Evolutionary conservation across 192 early-diverging fungal species (phyloP).

Genomic region (Gryganskiella cystojenkinii): DNA sequence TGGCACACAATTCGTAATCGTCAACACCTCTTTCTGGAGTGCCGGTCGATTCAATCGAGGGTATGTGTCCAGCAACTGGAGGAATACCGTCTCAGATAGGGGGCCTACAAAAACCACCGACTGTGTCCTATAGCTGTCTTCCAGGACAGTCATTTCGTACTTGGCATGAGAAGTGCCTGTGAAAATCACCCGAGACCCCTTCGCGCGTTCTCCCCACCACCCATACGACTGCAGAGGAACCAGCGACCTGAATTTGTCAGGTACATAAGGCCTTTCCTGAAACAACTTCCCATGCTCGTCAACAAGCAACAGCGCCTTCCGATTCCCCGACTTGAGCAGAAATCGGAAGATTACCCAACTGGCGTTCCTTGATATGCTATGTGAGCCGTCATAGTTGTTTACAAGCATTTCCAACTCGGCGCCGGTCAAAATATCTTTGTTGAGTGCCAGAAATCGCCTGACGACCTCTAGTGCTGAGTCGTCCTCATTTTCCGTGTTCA

Average conservation of each 20-base stretch:
- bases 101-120: constrained; percentile 38
- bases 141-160: constrained; percentile 29
- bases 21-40: constrained; percentile 19
- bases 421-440: constrained; percentile 50
- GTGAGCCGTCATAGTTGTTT: not conserved
- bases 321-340: constrained; percentile 9
- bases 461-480: not conserved
- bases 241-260: constrained; percentile 8
- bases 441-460: constrained; percentile 28
- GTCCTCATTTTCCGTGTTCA: not conserved
- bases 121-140: constrained; percentile 4
- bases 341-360: not conserved
- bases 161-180: constrained; percentile 40
- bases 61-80: constrained; percentile 15
- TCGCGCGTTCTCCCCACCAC: constrained; percentile 32
- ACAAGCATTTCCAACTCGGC: constrained; percentile 27
- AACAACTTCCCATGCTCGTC: constrained; percentile 50
- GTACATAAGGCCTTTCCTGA: constrained; percentile 13
- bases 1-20: constrained; percentile 42
- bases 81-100: constrained; percentile 20
- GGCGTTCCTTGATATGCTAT: not conserved
- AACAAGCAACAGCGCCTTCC: constrained; percentile 31
- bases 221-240: constrained; percentile 20
- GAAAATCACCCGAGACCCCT: constrained; percentile 37
- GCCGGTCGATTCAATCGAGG: not conserved